Evolutionary conservation across 371 early-diverging fungal species (phyloP).

Genomic region (Mucor circinelloides): DNA sequence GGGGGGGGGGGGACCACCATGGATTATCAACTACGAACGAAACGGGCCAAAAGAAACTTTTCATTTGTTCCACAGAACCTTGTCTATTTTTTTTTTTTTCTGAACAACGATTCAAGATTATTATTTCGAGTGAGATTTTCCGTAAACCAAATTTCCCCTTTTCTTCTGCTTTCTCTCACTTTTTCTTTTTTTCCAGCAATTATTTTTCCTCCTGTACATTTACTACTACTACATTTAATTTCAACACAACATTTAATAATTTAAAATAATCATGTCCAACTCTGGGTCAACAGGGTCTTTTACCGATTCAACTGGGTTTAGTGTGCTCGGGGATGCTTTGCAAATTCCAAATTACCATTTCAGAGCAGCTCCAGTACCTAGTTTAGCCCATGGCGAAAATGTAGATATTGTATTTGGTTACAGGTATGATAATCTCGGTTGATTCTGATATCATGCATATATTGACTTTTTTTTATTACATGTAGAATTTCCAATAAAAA

Average conservation of each 20-base stretch:
- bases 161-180: conserved; percentile 5
- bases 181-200: neutral
- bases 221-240: too few species aligned
- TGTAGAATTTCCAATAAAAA: conserved; percentile 38
- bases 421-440: conserved; percentile 16
- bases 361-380: conserved; percentile 32
- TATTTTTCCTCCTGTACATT: neutral
- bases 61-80: conserved; percentile 2
- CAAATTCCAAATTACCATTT: conserved; percentile 51
- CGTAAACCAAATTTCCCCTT: neutral
- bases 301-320: conserved; percentile 33
- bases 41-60: neutral
- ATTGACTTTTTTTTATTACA: neutral
- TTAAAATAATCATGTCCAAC: conserved; percentile 31
- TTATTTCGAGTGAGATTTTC: conserved; percentile 7
- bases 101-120: neutral
- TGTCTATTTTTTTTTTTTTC: conserved; percentile 1
- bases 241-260: neutral
- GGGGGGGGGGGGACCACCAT: neutral
- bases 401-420: conserved; percentile 44
- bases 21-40: neutral
- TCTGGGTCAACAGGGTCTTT: conserved; percentile 40
- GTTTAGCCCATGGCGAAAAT: conserved; percentile 42
- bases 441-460: neutral
- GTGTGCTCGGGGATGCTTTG: conserved; percentile 24